A percentile compares a stretch with the other conserved stretches of the same genome.
Evolutionary conservation across 2,329 filamentous ascomycete genomes (phyloP).

Genomic region (Calonectria ilicicola): DNA sequence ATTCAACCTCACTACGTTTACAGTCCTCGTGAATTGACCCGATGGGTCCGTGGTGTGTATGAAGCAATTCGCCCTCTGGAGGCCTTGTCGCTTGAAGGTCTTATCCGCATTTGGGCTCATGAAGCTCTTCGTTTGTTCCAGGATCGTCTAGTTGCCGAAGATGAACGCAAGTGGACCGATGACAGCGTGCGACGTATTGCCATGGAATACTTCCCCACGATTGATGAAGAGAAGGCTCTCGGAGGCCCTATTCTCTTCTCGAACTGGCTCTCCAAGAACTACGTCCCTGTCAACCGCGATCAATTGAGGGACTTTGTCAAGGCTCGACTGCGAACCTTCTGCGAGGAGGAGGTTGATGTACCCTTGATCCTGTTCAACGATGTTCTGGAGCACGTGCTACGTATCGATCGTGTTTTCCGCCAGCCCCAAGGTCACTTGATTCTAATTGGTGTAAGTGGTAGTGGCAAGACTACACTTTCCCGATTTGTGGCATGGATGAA

Average conservation of each 20-base stretch:
- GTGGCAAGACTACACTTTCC: conserved; percentile 97
- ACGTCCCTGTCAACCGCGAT: conserved; percentile 95
- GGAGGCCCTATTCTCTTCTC: conserved; percentile 97
- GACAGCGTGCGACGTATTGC: conserved; percentile 89
- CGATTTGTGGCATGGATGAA: conserved; percentile 99
- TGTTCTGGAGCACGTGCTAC: conserved; percentile 95
- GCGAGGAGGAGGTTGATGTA: conserved; percentile 98
- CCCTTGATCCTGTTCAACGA: conserved; percentile 99
- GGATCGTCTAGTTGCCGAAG: conserved; percentile 93
- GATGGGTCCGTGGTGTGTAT: conserved; percentile 98
- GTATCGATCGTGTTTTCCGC: conserved; percentile 98
- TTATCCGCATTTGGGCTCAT: conserved; percentile 98
- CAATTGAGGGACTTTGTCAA: conserved; percentile 97
- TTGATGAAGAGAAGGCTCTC: conserved; percentile 89
- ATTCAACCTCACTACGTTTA: conserved; percentile 99
- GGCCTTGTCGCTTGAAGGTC: conserved; percentile 85
- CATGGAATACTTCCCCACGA: conserved; percentile 92
- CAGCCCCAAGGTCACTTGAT: conserved; percentile 99
- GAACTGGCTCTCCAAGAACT: conserved; percentile 99
- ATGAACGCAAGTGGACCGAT: conserved; percentile 95
- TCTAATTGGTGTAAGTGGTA: conserved; percentile 97
- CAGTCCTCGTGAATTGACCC: conserved; percentile 96
- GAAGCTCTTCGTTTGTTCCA: conserved; percentile 97
- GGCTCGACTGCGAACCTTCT: conserved; percentile 96
- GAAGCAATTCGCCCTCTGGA: conserved; percentile 96